Conservation (phyloP, 345 rosid species). For the Orychophragmus violaceus region DNA sequence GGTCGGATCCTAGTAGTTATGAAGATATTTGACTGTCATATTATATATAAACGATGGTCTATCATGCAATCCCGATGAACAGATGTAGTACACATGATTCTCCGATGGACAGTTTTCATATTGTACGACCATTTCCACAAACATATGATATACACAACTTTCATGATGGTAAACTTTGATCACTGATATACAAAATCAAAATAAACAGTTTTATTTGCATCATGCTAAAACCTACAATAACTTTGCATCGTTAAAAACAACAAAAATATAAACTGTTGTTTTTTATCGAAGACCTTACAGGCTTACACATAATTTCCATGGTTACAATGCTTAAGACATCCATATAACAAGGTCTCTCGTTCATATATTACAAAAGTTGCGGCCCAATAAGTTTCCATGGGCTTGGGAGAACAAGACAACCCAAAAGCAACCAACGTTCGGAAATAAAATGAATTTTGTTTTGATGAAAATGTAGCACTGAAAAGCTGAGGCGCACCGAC, state of each 20-base stretch:
- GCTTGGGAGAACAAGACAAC: conserved; percentile 3
- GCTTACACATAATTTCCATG: background rate
- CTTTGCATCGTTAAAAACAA: background rate
- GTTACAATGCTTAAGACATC: background rate
- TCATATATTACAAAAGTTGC: background rate
- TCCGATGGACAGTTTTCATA: background rate
- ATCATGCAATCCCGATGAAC: background rate
- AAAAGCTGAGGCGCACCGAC: conserved; percentile 34
- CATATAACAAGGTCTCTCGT: background rate
- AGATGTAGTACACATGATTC: background rate
- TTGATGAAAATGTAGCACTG: background rate
- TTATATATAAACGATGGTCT: background rate
- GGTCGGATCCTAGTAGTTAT: too few relatives aligned
- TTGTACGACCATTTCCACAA: background rate
- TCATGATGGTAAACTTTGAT: too few relatives aligned
- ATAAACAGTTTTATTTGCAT: background rate
- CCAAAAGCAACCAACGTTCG: conserved; percentile 13
- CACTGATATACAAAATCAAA: background rate
- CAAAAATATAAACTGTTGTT: too few relatives aligned
- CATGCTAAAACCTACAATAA: background rate
- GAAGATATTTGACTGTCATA: too few relatives aligned
- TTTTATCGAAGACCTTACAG: background rate
- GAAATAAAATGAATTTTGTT: background rate
- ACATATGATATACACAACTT: too few relatives aligned
- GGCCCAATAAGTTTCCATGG: conserved; percentile 17